Evolutionary conservation across 2,329 filamentous ascomycete species (phyloP).

Genomic region (Sarocladiaceae sp.): DNA sequence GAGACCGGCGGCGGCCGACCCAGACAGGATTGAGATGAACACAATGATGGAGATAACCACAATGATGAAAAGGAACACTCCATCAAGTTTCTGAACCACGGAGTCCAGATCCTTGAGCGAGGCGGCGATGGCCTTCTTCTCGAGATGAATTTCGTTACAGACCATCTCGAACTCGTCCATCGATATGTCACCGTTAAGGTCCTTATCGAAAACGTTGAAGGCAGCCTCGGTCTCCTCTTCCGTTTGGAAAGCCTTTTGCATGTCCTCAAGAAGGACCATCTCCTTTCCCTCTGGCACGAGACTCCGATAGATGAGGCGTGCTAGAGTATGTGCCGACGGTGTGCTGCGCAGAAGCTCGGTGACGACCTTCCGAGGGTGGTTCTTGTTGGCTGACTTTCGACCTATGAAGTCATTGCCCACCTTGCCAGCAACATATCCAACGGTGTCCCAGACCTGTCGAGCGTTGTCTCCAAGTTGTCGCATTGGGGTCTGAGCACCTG

Average conservation of each 20-base stretch:
- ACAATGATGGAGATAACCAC: conserved; percentile 74
- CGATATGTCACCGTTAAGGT: conserved; percentile 92
- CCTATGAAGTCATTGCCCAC: conserved; percentile 92
- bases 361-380: conserved; percentile 79
- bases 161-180: conserved; percentile 92
- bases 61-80: conserved; percentile 84
- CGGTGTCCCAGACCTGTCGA: conserved; percentile 67
- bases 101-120: conserved; percentile 93
- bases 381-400: conserved; percentile 55
- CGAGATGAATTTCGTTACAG: conserved; percentile 88
- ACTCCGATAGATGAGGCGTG: conserved; percentile 81
- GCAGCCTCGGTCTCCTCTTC: conserved; percentile 83
- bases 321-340: conserved; percentile 71
- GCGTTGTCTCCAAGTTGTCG: conserved; percentile 68
- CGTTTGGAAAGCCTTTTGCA: conserved; percentile 71
- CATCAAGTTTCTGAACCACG: conserved; percentile 82
- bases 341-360: conserved; percentile 69
- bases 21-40: conserved; percentile 82
- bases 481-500: conserved; percentile 68
- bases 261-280: conserved; percentile 69
- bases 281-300: conserved; percentile 71
- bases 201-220: conserved; percentile 90
- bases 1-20: conserved; percentile 84
- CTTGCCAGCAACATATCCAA: conserved; percentile 77
- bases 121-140: conserved; percentile 91